Evolutionary conservation across 257 asterid species (phyloP).

Genomic region (Echites panduratus): DNA sequence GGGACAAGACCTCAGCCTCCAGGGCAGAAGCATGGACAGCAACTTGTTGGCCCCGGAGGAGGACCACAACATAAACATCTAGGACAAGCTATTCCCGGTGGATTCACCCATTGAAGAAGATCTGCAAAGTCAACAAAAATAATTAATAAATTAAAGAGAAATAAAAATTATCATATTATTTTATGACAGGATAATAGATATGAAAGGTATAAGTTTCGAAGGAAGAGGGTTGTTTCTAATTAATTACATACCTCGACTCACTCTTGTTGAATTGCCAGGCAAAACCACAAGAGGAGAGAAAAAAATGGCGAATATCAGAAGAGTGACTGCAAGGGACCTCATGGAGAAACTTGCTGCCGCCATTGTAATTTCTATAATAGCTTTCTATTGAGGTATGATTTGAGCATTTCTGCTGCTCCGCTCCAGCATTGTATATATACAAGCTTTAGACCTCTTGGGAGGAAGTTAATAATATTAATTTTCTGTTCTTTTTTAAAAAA

Average conservation of each 20-base stretch:
- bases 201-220: too few relatives aligned
- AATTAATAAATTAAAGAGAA: too few relatives aligned
- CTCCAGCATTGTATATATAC: too few relatives aligned
- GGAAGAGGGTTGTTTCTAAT: too few relatives aligned
- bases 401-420: too few relatives aligned
- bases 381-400: too few relatives aligned
- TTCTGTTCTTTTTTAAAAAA: too few relatives aligned
- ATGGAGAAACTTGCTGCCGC: neutral
- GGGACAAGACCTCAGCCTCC: neutral
- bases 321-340: neutral
- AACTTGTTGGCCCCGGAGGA: neutral
- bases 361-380: neutral
- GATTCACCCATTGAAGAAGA: neutral
- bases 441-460: too few relatives aligned
- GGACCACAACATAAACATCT: conserved; percentile 8
- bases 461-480: too few relatives aligned
- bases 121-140: neutral
- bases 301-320: neutral
- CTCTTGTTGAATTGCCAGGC: neutral
- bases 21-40: neutral
- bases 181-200: too few relatives aligned
- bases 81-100: neutral
- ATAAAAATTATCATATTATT: too few relatives aligned
- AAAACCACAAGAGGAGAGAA: neutral
- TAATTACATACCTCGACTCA: neutral